These are phyloP conservation scores for Metrosideros polymorpha DNA, from an alignment of 441 rosid species.

Conservation along the genomic window DNA sequence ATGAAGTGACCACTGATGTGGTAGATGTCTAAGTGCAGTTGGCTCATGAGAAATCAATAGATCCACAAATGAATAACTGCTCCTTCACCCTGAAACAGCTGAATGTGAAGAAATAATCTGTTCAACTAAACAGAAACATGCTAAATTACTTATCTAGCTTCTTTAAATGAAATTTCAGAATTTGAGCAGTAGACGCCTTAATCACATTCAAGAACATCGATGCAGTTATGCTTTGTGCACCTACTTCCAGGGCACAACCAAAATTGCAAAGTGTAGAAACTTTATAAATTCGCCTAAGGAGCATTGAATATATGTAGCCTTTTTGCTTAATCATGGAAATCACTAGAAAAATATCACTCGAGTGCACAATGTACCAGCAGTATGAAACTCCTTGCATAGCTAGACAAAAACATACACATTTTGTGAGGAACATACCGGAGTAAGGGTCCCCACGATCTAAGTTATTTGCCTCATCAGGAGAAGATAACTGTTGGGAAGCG, in stretches of 20 bases:
- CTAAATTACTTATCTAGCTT: not conserved
- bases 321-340: not conserved
- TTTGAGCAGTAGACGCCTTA: not conserved
- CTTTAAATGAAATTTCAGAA: not conserved
- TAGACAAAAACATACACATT: not conserved
- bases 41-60: not conserved
- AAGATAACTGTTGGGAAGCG: not conserved
- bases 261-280: not conserved
- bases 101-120: not conserved
- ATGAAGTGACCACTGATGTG: not conserved
- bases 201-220: not conserved
- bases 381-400: not conserved
- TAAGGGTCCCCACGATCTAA: constrained; percentile 4
- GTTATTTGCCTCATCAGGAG: not conserved
- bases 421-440: constrained; percentile 4
- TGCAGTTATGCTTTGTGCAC: not conserved
- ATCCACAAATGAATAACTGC: not conserved
- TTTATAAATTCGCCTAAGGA: not conserved
- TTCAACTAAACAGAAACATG: not conserved
- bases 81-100: not conserved
- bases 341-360: not conserved
- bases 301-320: not conserved
- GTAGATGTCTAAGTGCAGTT: not conserved
- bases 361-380: not conserved
- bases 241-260: not conserved